Evolutionary conservation across 176 grass and related monocot species (phyloP), one percentile per base, ranked within the genome.

Genomic region (Themeda triandra): DNA sequence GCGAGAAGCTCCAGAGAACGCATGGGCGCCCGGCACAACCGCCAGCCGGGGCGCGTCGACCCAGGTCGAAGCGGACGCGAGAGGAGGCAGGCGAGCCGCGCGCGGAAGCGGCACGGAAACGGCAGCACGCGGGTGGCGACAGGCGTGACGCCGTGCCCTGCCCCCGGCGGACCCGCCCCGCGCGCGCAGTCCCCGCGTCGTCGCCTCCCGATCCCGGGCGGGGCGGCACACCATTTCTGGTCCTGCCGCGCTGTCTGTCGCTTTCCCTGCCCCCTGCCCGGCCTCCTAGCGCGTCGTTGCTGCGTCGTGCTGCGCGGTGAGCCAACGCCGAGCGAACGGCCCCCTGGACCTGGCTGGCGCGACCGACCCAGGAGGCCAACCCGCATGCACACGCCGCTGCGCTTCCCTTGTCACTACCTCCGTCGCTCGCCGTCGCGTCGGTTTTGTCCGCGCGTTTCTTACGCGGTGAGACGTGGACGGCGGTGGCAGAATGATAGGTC

Each of bases 351-450:
- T n/a, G n/a, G 23, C 23, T 33, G 66, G 25, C 37, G 59, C 80
- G 67, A 79, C 88, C 89, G 84, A 90, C 80, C 80, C 68, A 29
- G 40, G 80, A 81, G 86, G 40, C 90, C 90, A 88, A 78, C 82
- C 73, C 44, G 70, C 41, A 48, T 28, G 69, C 69, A 74, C 83
- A 63, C 49, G 83, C 83, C 73, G 72, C 82, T 84, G 51, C 67
- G 15, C 11, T 6, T 25, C 21, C 11, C 63, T 39, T 65, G 76
- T 56, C 64, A n/a, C 73, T 1, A 1, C 6, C 27, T 6, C 27
- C 8, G 7, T 51, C 10, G 10, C 27, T 48, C 59, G 23, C 42
- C 60, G 30, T 70, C 48, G 62, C 69, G 31, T 80, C 32, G 14
- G 35, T 80, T 27, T 51, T 79, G 21, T 46, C 17, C 53, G 75